Evolutionary conservation across 2,329 filamentous ascomycete species (phyloP).

Genomic region (Neurospora crassa): DNA sequence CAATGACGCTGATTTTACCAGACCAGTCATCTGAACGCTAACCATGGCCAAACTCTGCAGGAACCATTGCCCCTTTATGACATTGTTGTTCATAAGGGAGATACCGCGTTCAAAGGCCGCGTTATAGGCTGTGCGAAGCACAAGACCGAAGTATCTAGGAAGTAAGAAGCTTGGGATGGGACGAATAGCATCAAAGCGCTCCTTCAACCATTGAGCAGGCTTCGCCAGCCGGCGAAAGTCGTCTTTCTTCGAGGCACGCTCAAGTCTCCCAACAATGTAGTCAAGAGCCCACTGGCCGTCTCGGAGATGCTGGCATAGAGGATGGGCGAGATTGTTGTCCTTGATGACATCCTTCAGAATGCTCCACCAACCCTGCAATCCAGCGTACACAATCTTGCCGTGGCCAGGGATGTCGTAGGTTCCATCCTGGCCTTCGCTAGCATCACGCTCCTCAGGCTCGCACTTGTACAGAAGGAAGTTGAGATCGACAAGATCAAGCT

Average conservation of each 20-base stretch:
- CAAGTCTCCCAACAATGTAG: conserved; percentile 70
- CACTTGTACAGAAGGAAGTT: conserved; percentile 90
- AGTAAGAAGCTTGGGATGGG: conserved; percentile 80
- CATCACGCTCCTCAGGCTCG: conserved; percentile 77
- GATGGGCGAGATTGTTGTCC: conserved; percentile 86
- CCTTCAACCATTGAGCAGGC: conserved; percentile 68
- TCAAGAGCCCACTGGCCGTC: conserved; percentile 89
- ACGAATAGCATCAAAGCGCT: conserved; percentile 78
- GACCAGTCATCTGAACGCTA: conserved; percentile 81
- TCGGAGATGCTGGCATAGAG: conserved; percentile 85
- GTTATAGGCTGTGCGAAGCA: conserved; percentile 78
- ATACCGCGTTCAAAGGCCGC: conserved; percentile 72
- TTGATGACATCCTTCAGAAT: conserved; percentile 73
- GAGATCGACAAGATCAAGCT: conserved; percentile 68
- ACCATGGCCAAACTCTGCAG: conserved; percentile 83
- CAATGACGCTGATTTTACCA: conserved; percentile 81
- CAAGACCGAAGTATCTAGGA: conserved; percentile 85
- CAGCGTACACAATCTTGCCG: conserved; percentile 83
- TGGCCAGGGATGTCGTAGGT: conserved; percentile 78
- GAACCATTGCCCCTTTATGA: conserved; percentile 78
- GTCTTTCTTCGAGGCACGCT: conserved; percentile 56
- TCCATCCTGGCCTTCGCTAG: conserved; percentile 72
- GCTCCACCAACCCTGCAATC: conserved; percentile 98
- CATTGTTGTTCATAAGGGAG: conserved; percentile 66
- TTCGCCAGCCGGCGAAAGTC: conserved; percentile 53